Evolutionary conservation across 805 yeast species (phyloP), one percentile per base, ranked within the genome.

Genomic region (Pichia heedii): DNA sequence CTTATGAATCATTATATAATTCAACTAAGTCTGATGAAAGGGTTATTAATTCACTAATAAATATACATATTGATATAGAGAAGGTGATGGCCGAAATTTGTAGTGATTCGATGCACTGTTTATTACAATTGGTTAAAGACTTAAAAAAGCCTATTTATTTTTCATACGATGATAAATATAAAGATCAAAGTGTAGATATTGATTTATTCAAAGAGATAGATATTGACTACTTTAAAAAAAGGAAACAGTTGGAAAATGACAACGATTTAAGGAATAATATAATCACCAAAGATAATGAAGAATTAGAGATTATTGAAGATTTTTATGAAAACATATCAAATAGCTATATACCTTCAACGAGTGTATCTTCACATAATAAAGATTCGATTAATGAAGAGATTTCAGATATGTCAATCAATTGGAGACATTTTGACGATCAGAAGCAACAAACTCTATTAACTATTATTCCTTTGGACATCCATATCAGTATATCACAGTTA

Each of bases 21-120:
- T 4, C 18, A 4, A n/a, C 10, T 2, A 5, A 10, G 5, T 22
- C 19, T 29, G 37, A 39, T n/a, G 36, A 48, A 46, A 50, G 58
- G 44, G 52, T 74, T 0, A 36, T 62, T 1, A 36, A 16, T 15
- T 22, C 46, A 6, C 12, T 43, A 3, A 13, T 44, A 40, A 47
- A 42, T 29, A 22, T 43, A 8, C 42, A 34, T 20, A 5, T 46
- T 15, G 37, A 41, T 33, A 18, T 48, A 3, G 42, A 73, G 2
- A 76, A 71, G 39, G 37, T 79, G 26, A 73, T 71, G 38, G 54
- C 79, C 10, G 69, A 69, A 41, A 49, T 76, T 7, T 88, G 96
- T 65, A 90, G 96, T 1, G 97, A 89, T 57, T 86, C 96, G 0
- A 71, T 79, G 0, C 82, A 85, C 53, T 76, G 90, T 12, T 60